These are phyloP conservation scores for Microbotryum saponariae DNA, from an alignment of 1,284 basidiomycete species.

Conservation along the genomic window DNA sequence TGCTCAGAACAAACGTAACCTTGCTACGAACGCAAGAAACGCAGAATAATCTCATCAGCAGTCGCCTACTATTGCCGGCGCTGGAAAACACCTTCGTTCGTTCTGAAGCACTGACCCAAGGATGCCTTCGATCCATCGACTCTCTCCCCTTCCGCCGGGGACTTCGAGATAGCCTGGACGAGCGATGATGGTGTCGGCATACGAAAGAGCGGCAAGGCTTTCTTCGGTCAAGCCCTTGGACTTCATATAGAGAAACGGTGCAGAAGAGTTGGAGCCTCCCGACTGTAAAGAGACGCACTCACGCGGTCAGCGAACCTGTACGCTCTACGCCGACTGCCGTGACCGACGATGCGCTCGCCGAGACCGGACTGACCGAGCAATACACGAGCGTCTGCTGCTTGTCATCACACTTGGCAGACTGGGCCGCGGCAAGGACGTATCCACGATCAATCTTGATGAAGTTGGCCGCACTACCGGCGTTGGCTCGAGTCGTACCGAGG, in stretches of 20 bases:
- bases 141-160: constrained; percentile 43
- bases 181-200: constrained; percentile 60
- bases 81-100: background rate
- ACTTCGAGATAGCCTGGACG: constrained; percentile 52
- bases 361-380: constrained; percentile 49
- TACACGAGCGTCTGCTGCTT: constrained; percentile 58
- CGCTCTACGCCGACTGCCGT: background rate
- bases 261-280: constrained; percentile 47
- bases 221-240: constrained; percentile 68
- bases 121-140: constrained; percentile 45
- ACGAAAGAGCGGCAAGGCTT: constrained; percentile 57
- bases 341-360: background rate
- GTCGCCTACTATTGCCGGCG: no score
- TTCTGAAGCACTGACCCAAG: constrained; percentile 42
- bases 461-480: constrained; percentile 55
- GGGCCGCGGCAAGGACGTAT: constrained; percentile 63
- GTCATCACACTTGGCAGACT: constrained; percentile 52
- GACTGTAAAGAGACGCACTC: constrained; percentile 42
- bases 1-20: constrained; percentile 44
- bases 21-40: constrained; percentile 35
- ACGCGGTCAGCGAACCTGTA: background rate
- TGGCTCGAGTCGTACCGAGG: constrained; percentile 55
- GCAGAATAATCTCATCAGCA: no score
- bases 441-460: constrained; percentile 70
- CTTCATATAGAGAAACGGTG: constrained; percentile 49